Conservation (phyloP, 305 asterid genomes). For the Solanum hybrid region DNA sequence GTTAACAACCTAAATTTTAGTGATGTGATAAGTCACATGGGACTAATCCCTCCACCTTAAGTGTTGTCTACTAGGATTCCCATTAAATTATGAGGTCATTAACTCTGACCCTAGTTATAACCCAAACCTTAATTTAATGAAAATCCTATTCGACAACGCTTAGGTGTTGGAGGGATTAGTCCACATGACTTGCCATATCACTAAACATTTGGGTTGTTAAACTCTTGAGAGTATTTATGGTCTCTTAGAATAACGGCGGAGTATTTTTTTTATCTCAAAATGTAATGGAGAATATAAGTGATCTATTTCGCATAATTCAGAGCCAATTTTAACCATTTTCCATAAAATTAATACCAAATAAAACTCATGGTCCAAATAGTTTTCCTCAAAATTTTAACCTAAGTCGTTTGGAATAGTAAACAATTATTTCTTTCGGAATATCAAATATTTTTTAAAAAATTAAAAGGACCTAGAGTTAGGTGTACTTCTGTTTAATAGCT, state of each 20-base stretch:
- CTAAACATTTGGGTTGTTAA: too few relatives aligned
- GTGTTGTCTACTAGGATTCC: neutral
- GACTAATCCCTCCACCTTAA: neutral
- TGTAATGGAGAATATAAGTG: accelerated
- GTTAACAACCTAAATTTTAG: neutral
- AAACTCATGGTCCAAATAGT: neutral
- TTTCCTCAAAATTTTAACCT: neutral
- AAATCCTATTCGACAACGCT: neutral
- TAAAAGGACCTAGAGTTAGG: neutral
- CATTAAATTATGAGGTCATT: neutral
- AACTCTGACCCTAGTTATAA: neutral
- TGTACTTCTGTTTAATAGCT: neutral
- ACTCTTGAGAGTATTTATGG: neutral
- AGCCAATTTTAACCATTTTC: too few relatives aligned
- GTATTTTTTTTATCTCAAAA: too few relatives aligned
- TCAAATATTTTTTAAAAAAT: neutral
- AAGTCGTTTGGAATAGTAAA: neutral
- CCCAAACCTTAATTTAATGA: neutral
- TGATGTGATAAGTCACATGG: neutral
- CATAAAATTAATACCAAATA: neutral
- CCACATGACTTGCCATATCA: neutral
- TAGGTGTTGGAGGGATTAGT: neutral
- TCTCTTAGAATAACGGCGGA: accelerated
- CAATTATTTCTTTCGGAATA: neutral
- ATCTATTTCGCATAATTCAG: too few relatives aligned